These are phyloP conservation scores for Friedmanniomyces simplex DNA, from an alignment of 495 filamentous ascomycete species.

Conservation along the genomic window DNA sequence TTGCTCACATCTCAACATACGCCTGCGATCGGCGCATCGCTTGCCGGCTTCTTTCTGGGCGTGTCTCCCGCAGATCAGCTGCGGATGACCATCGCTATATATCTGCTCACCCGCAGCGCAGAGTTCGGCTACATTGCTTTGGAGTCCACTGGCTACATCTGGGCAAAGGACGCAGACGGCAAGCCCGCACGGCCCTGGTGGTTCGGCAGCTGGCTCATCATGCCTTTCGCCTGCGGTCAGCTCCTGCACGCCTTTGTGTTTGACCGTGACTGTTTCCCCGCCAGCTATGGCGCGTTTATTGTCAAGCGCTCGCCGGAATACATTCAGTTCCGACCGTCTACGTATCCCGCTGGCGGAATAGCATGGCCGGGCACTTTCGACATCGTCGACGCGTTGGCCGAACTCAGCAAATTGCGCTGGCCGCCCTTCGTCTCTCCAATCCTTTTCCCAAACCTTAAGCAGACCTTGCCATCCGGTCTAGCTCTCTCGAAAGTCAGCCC, in stretches of 20 bases:
- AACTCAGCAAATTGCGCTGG: constrained; percentile 73
- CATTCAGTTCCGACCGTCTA: constrained; percentile 58
- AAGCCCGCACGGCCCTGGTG: constrained; percentile 49
- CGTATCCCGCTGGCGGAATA: constrained; percentile 49
- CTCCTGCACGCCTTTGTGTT: constrained; percentile 86
- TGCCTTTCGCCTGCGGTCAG: constrained; percentile 85
- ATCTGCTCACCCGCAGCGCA: constrained; percentile 62
- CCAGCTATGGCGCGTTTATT: constrained; percentile 61
- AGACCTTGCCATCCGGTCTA: constrained; percentile 40
- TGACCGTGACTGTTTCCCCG: constrained; percentile 79
- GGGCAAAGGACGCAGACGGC: constrained; percentile 31
- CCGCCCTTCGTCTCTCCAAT: constrained; percentile 84
- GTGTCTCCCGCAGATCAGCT: constrained; percentile 69
- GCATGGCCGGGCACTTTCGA: constrained; percentile 67
- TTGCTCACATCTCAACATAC: constrained; percentile 72
- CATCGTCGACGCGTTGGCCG: constrained; percentile 69
- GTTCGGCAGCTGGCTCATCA: constrained; percentile 95
- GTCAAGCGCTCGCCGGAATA: constrained; percentile 66
- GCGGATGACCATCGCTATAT: constrained; percentile 69
- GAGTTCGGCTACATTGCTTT: constrained; percentile 80
- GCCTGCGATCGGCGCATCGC: constrained; percentile 75
- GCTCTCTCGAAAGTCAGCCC: constrained; percentile 59
- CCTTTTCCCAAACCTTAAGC: constrained; percentile 59
- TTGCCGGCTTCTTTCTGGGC: constrained; percentile 73
- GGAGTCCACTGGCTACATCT: constrained; percentile 71